phyloP scores from a whole-genome alignment of 495 filamentous ascomycete species.

The Chlorociboria aeruginascens region DNA sequence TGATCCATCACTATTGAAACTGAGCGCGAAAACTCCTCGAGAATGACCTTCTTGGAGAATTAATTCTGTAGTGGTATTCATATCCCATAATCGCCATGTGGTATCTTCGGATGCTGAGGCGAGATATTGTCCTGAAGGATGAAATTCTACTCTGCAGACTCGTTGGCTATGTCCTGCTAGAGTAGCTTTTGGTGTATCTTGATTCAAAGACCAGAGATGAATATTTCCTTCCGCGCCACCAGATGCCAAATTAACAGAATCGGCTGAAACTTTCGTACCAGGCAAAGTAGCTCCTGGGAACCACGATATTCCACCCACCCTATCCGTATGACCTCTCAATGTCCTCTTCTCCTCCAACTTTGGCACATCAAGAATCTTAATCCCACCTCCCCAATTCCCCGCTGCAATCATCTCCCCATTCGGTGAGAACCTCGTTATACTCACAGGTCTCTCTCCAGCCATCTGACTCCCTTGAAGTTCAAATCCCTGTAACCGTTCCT shows the following conservation, averaged over 20 bases:
- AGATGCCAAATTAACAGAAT: conserved; percentile 75
- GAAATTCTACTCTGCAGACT: conserved; percentile 87
- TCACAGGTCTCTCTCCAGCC: conserved; percentile 78
- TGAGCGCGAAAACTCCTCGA: conserved; percentile 76
- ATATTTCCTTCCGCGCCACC: conserved; percentile 84
- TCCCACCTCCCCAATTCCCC: conserved; percentile 82
- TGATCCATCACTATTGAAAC: conserved; percentile 84
- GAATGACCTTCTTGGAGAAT: conserved; percentile 91
- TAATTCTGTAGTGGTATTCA: conserved; percentile 71
- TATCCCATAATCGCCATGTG: conserved; percentile 95
- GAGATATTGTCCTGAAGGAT: conserved; percentile 81
- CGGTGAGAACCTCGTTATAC: conserved; percentile 83
- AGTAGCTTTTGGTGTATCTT: conserved; percentile 73
- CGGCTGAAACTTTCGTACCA: conserved; percentile 51
- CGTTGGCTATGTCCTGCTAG: conserved; percentile 76
- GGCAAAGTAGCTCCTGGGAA: conserved; percentile 71
- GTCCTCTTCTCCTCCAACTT: conserved; percentile 63
- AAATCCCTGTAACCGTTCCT: conserved; percentile 69
- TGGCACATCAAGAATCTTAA: conserved; percentile 75
- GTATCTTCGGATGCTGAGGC: conserved; percentile 94
- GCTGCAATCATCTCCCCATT: conserved; percentile 74
- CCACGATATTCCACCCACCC: conserved; percentile 87
- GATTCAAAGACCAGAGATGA: conserved; percentile 78
- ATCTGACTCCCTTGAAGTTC: conserved; percentile 89
- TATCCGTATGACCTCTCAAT: conserved; percentile 71